Evolutionary conservation across 169 alveolate species (phyloP), one percentile per base, ranked within the genome.

Genomic region (Plasmodium vivax): DNA sequence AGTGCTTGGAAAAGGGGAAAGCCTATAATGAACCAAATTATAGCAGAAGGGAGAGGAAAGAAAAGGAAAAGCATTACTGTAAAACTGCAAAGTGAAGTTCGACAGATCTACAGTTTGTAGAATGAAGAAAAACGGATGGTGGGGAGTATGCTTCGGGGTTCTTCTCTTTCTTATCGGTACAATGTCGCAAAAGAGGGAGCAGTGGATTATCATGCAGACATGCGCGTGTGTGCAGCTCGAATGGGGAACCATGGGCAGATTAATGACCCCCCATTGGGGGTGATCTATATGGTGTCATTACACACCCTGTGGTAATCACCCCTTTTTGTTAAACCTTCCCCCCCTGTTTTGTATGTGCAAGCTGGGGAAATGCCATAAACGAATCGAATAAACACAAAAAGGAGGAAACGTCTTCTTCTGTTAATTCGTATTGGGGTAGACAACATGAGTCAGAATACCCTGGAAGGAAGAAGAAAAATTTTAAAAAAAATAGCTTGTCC

Each of bases 331-430:
- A 16, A 30, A 6, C 56, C 19, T 82, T 62, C 71, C 71, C 30
- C 80, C 56, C 43, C 4, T 4, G 43, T 62, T 56, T 62, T 56
- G 72, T 56, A 82, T 41, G 54, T 82, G 41, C 56, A 62, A 54
- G 79, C 41, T 77, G 12, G 80, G 91, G 58, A 82, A 56, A 82
- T 16, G 43, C 58, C 27, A 82, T 79, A 79, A 79, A 10, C 54
- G 54, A 79, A 79, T 79, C 84, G 30, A 79, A 79, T 30, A 79
- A 79, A 43, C 54, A 41, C 12, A 38, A 79, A 43, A 79, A 43
- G 72, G 36, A 79, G 23, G 27, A 19, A 79, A 12, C 16, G 19
- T 12, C 5, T 16, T 79, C 23, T 38, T 62, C 84, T 36, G 14
- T 79, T 79, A 79, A 32, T 41, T 79, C 36, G 41, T n/a, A 38